Percentiles rank a stretch among this genome's conserved stretches.
phyloP scores from a whole-genome alignment of 306 rosid species.

The Cucurbita maxima region DNA sequence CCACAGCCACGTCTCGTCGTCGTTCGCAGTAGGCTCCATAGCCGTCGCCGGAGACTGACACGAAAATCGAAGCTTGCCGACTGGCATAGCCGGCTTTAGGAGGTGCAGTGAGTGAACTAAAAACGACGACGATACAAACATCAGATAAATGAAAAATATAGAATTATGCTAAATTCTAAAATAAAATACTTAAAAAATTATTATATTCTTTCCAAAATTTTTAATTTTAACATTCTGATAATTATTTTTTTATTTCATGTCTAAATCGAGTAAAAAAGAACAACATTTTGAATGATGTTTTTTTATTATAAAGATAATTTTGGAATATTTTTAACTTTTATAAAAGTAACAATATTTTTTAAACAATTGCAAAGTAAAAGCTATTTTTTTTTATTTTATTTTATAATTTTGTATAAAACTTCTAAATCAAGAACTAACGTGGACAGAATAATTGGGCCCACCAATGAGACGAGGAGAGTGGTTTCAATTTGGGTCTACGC shows the following conservation, averaged over 20 bases:
- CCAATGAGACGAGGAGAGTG: background rate
- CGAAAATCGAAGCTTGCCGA: conserved; percentile 28
- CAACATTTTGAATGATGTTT: too few species aligned
- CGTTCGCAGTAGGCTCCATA: conserved; percentile 10
- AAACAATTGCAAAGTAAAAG: too few species aligned
- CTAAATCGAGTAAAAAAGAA: too few species aligned
- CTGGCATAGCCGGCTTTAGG: conserved; percentile 28
- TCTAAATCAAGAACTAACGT: background rate
- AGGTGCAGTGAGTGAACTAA: background rate
- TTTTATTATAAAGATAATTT: too few species aligned
- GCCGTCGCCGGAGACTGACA: conserved; percentile 13
- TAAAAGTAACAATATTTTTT: too few species aligned
- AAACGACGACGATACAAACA: background rate
- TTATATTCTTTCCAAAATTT: too few species aligned
- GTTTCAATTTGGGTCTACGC: background rate
- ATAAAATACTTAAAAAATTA: too few species aligned
- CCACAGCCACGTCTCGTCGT: conserved; percentile 63
- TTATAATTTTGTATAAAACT: too few species aligned
- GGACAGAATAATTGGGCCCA: background rate
- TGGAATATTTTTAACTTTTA: too few species aligned
- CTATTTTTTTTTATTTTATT: too few species aligned
- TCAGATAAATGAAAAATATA: background rate
- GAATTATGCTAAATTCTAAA: background rate
- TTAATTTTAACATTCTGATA: too few species aligned
- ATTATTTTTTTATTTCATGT: too few species aligned